phyloP scores from a whole-genome alignment of 768 basidiomycete species.

The Daedaleopsis sinensis region DNA sequence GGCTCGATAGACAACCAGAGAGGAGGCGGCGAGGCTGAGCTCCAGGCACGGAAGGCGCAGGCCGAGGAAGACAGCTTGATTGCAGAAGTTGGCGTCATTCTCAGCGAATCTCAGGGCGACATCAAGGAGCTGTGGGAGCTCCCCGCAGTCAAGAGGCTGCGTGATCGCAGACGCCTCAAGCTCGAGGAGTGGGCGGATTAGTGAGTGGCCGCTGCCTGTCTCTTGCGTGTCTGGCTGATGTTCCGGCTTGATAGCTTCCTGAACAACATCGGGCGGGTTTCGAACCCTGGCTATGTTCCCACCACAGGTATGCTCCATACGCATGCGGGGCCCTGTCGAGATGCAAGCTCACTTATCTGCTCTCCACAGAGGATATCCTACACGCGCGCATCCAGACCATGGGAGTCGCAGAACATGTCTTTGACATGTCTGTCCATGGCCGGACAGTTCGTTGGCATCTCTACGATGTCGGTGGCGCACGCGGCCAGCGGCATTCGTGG shows the following conservation, averaged over 20 bases:
- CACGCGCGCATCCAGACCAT: slow-evolving; percentile 92
- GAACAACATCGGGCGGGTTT: slow-evolving; percentile 71
- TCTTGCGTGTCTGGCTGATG: background rate
- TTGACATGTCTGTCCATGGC: slow-evolving; percentile 80
- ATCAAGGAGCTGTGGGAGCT: slow-evolving; percentile 75
- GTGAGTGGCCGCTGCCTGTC: slow-evolving; percentile 46
- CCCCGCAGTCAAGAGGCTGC: slow-evolving; percentile 68
- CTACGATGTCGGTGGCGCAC: slow-evolving; percentile 84
- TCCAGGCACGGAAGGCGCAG: slow-evolving; percentile 39
- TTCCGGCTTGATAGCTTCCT: slow-evolving; percentile 59
- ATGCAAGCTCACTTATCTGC: background rate
- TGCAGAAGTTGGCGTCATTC: slow-evolving; percentile 61
- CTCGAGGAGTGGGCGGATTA: slow-evolving; percentile 90
- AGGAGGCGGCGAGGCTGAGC: slow-evolving; percentile 22
- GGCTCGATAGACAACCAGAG: slow-evolving; percentile 30
- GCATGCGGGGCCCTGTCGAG: background rate
- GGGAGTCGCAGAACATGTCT: slow-evolving; percentile 84
- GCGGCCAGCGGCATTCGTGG: slow-evolving; percentile 79
- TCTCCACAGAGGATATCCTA: slow-evolving; percentile 71
- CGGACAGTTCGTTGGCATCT: slow-evolving; percentile 79
- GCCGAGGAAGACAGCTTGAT: slow-evolving; percentile 55
- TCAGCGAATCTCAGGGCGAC: slow-evolving; percentile 62
- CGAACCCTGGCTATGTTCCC: slow-evolving; percentile 69
- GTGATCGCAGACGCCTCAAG: slow-evolving; percentile 68
- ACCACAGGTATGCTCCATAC: slow-evolving; percentile 57